phyloP scores from a whole-genome alignment of 495 filamentous ascomycete genomes.

The Penicillium simplicissimum region DNA sequence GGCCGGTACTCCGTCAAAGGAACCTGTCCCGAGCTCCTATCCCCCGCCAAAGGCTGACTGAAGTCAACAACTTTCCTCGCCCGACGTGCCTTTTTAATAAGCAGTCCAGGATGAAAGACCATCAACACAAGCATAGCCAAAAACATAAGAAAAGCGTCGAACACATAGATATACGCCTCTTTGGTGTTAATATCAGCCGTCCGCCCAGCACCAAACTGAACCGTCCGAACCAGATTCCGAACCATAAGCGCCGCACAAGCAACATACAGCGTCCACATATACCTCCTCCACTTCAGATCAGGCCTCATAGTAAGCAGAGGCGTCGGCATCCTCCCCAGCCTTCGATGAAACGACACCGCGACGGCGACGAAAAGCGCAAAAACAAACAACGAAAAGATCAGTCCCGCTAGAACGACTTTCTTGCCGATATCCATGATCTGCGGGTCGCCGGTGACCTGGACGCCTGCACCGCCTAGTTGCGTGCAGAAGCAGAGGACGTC shows the following conservation, averaged over 20 bases:
- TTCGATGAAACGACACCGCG: conserved; percentile 29
- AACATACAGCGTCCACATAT: conserved; percentile 43
- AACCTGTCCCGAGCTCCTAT: conserved; percentile 14
- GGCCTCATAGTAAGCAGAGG: conserved; percentile 14
- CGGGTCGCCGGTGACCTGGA: conserved; percentile 42
- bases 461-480: conserved; percentile 41
- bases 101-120: conserved; percentile 36
- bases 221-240: conserved; percentile 42
- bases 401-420: conserved; percentile 34
- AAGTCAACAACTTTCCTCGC: conserved; percentile 15
- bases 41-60: conserved; percentile 2
- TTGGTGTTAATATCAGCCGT: conserved; percentile 26
- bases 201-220: conserved; percentile 39
- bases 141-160: conserved; percentile 40
- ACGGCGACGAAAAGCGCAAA: conserved; percentile 33
- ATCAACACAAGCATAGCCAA: conserved; percentile 27
- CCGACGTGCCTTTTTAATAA: conserved; percentile 30
- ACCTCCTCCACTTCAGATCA: conserved; percentile 27
- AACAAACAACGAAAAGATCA: conserved; percentile 37
- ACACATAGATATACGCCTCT: conserved; percentile 44
- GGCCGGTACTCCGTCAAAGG: conserved; percentile 22
- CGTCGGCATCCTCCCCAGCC: conserved; percentile 12
- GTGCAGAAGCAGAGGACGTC: conserved; percentile 38
- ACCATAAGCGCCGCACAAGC: conserved; percentile 40
- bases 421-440: conserved; percentile 34